Evolutionary conservation across 1,139 yeast species (phyloP), one percentile per base, ranked within the genome.

Genomic region (Nadsonia commutata): DNA sequence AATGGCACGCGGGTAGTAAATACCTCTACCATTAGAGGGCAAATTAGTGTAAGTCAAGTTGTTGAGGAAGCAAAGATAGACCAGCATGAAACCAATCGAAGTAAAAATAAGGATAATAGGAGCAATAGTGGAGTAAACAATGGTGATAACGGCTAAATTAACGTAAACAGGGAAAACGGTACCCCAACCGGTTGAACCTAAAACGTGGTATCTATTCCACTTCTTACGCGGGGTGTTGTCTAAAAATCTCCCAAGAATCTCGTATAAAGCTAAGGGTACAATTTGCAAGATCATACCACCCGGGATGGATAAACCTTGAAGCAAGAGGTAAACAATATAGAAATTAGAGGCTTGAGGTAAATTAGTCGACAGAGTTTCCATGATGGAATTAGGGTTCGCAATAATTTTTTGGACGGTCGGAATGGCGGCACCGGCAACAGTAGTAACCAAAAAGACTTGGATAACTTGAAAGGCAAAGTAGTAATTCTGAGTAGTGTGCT

Each of bases 321-420:
- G 73, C 47, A 73, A 51, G 56, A 76, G 68, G 63, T 73, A 82
- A 9, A 60, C 51, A 45, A 58, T 55, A 45, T 57, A 80, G 62
- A 90, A 90, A 65, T 88, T 90, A 36, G 95, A 80, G 6, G 97
- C 78, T 55, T 80, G 80, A 46, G 98, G 97, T 54, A 90, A 70
- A 50, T 85, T 80, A 37, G 65, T 63, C 18, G 94, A 83, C 51
- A 86, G 68, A 48, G 84, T 62, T 36, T 56, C 53, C 80, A 85
- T 72, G n/a, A 86, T 88, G 27, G 66, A 58, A 1, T 72, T 57
- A 11, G 95, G 95, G 11, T 79, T 63, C 33, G 72, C 65, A 41
- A 81, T 64, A 53, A 85, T 78, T 48, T 71, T 23, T 1, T 86
- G 71, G 4, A 84, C 85, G 2, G 82, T 78, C 2, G 90, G 70